Conservation (phyloP, 257 asterid genomes). For the Penstemon eatonii region DNA sequence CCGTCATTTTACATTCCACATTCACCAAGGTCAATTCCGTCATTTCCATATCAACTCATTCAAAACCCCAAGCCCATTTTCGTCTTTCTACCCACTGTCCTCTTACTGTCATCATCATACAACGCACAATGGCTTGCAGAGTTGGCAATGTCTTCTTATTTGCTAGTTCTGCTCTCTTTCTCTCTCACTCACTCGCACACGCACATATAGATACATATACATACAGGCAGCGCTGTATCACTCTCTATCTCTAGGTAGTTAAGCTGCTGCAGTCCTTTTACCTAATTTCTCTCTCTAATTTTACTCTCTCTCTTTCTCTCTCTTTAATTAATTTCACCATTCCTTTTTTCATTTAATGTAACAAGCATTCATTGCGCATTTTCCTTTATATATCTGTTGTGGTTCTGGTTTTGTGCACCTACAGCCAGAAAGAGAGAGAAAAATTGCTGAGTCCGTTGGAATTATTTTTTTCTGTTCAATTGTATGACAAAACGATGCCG, state of each 20-base stretch:
- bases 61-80: constrained; percentile 23
- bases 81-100: constrained; percentile 35
- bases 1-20: not conserved
- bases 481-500: constrained; percentile 56
- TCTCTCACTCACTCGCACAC: constrained; percentile 5
- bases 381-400: constrained; percentile 13
- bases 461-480: constrained; percentile 6
- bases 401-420: not conserved
- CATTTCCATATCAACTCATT: constrained; percentile 12
- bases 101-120: constrained; percentile 26
- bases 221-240: constrained; percentile 17
- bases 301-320: constrained; percentile 8
- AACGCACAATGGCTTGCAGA: constrained; percentile 68
- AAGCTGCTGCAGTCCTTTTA: constrained; percentile 46
- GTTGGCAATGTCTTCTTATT: constrained; percentile 66
- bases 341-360: constrained; percentile 32
- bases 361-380: constrained; percentile 35
- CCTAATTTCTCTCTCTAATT: constrained; percentile 34
- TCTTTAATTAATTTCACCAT: constrained; percentile 21
- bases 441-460: constrained; percentile 9
- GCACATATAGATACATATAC: not conserved
- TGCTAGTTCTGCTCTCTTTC: constrained; percentile 22
- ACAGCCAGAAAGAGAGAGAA: constrained; percentile 14
- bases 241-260: constrained; percentile 36
- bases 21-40: not conserved